Evolutionary conservation across 257 asterid species (phyloP).

Genomic region (Salvia miltiorrhiza): DNA sequence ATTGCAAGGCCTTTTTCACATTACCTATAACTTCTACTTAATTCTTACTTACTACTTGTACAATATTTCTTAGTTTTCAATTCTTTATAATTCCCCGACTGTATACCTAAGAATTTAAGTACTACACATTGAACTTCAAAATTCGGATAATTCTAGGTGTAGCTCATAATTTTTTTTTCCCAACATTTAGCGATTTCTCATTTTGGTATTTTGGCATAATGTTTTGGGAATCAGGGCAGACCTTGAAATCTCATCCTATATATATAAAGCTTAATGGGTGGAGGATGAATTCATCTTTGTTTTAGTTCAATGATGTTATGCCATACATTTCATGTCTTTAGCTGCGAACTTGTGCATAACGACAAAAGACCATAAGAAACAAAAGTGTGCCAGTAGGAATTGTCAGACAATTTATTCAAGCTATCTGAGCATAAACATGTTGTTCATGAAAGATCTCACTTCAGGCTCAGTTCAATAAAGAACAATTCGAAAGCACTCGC

Average conservation of each 20-base stretch:
- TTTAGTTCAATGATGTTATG: background rate
- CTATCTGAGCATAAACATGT: background rate
- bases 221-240: background rate
- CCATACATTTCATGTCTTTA: background rate
- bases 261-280: background rate
- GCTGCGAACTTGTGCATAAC: background rate
- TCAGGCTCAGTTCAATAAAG: slow-evolving; percentile 7
- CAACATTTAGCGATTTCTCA: background rate
- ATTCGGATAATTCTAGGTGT: background rate
- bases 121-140: background rate
- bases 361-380: background rate
- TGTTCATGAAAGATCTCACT: slow-evolving; percentile 11
- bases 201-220: background rate
- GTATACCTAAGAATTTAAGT: background rate
- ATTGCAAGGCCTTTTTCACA: background rate
- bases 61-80: background rate
- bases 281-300: background rate
- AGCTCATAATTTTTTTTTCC: background rate
- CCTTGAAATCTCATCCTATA: background rate
- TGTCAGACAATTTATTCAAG: background rate
- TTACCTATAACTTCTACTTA: background rate
- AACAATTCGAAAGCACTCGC: background rate
- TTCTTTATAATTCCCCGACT: background rate
- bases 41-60: background rate
- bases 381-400: background rate